Percentiles rank a stretch among this genome's conserved stretches.
Evolutionary conservation across 2,329 filamentous ascomycete species (phyloP).

Genomic region (Fusarium sp.): DNA sequence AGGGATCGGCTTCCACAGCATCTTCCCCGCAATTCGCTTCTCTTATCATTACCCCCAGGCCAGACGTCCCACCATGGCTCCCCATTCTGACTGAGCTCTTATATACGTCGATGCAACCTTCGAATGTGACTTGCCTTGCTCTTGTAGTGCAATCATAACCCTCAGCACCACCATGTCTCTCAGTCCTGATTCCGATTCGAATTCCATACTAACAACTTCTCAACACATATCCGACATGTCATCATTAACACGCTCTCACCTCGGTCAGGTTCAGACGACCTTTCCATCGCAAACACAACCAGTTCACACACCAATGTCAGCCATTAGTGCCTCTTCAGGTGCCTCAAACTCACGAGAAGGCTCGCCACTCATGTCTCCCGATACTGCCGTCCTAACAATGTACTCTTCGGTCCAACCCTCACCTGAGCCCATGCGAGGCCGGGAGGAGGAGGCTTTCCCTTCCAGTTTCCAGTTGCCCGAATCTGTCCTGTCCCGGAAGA

Average conservation of each 20-base stretch:
- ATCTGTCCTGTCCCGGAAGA: conserved; percentile 68
- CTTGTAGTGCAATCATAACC: conserved; percentile 38
- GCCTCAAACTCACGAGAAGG: conserved; percentile 64
- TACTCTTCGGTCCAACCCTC: conserved; percentile 73
- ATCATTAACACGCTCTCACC: conserved; percentile 52
- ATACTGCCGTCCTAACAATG: conserved; percentile 61
- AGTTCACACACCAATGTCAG: conserved; percentile 57
- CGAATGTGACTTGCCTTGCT: conserved; percentile 41
- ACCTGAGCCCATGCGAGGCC: conserved; percentile 68
- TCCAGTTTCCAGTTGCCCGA: conserved; percentile 76
- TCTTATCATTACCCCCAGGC: conserved; percentile 41
- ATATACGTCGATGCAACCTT: conserved; percentile 52
- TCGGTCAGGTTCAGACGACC: conserved; percentile 59
- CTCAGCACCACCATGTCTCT: conserved; percentile 40
- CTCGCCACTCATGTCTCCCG: conserved; percentile 67
- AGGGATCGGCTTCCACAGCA: conserved; percentile 42
- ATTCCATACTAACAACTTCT: conserved; percentile 34
- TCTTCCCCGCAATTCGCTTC: conserved; percentile 41
- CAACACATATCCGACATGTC: conserved; percentile 53
- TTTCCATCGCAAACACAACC: conserved; percentile 51
- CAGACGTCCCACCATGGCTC: conserved; percentile 49
- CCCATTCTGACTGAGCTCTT: conserved; percentile 46
- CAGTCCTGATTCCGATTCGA: conserved; percentile 40
- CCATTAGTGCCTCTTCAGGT: conserved; percentile 64
- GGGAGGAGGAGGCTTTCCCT: conserved; percentile 61